A percentile compares a stretch with the other conserved stretches of the same genome.
Conservation (phyloP, 2,329 filamentous ascomycete genomes). For the Aspergillus sp. region DNA sequence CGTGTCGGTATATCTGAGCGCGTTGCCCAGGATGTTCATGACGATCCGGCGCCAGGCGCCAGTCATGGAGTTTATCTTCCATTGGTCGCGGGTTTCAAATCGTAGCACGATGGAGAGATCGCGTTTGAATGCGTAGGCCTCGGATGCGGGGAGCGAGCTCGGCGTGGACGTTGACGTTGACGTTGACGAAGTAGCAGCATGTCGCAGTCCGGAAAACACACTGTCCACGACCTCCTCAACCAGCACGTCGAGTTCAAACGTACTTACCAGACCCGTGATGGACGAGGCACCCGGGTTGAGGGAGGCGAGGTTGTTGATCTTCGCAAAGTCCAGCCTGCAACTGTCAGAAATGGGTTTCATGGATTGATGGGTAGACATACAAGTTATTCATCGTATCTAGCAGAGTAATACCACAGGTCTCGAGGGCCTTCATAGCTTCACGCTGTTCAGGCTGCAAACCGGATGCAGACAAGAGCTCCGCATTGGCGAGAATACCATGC, state of each 20-base stretch:
- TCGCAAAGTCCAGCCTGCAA: slow-evolving; percentile 27
- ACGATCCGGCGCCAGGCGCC: slow-evolving; percentile 28
- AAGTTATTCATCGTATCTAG: slow-evolving; percentile 48
- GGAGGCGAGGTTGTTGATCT: slow-evolving; percentile 26
- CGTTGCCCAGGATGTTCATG: slow-evolving; percentile 34
- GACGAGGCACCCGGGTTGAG: not conserved
- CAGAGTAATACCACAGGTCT: slow-evolving; percentile 51
- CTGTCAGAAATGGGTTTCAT: not conserved
- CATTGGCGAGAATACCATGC: slow-evolving; percentile 50
- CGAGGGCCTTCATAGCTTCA: slow-evolving; percentile 49
- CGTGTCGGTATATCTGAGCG: slow-evolving; percentile 29
- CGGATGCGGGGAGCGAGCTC: not conserved
- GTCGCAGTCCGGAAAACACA: slow-evolving; percentile 14
- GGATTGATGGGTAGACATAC: slow-evolving; percentile 17
- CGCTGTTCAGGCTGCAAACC: slow-evolving; percentile 39
- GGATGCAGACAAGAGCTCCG: slow-evolving; percentile 51
- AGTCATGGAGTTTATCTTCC: slow-evolving; percentile 23
- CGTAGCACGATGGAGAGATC: slow-evolving; percentile 19
- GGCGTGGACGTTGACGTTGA: not conserved
- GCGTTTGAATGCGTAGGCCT: not conserved
- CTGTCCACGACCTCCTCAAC: slow-evolving; percentile 25
- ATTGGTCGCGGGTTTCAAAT: slow-evolving; percentile 17
- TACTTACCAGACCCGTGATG: slow-evolving; percentile 17
- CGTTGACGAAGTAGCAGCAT: slow-evolving; percentile 16
- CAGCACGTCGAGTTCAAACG: slow-evolving; percentile 28